Evolutionary conservation across 108 stramenopile genomes (phyloP), one percentile per base, ranked within the genome.

Genomic region (Skeletonema potamos): DNA sequence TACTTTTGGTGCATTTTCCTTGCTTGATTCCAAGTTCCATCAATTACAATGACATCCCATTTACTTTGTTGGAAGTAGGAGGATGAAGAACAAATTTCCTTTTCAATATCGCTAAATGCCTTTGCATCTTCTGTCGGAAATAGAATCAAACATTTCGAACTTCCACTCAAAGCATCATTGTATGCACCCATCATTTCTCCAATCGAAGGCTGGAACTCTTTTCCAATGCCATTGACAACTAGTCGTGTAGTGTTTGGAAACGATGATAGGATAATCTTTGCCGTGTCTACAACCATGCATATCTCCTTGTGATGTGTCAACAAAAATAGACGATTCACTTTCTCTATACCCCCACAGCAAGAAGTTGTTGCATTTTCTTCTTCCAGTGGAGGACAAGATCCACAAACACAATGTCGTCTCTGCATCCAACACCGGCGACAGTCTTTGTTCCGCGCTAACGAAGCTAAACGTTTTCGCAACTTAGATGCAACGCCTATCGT

Each of bases 221-320:
- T 41, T 27, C 62, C 70, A 24, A 92, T 80, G 0, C 90, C 90
- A 30, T 57, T 79, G 9, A 89, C 84, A 15, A 92, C 85, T 46
- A 92, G 63, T 57, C 79, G 56, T 26, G 68, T 27, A 6, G 74
- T 66, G 10, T 64, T 27, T 15, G 90, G 90, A 66, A 88, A 89
- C 1, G 88, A 41, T 1, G 75, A 44, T 13, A 92, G 65, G 39
- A 92, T 79, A 9, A 92, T 57, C 62, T 92, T 92, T 41, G 90
- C 90, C 13, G 90, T 92, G 65, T 92, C 90, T 5, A 92, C 85
- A 17, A 69, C 77, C 62, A 92, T 62, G 13, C 75, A 55, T 28
- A 92, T 74, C 79, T 92, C 90, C 64, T 87, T 89, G 72, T 92
- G 87, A 72, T 92, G 90, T 39, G 77, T 82, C 58, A 89, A 56